Evolutionary conservation across 2,329 filamentous ascomycete genomes (phyloP), one percentile per base, ranked within the genome.

Genomic region (Macrophomina tecta): DNA sequence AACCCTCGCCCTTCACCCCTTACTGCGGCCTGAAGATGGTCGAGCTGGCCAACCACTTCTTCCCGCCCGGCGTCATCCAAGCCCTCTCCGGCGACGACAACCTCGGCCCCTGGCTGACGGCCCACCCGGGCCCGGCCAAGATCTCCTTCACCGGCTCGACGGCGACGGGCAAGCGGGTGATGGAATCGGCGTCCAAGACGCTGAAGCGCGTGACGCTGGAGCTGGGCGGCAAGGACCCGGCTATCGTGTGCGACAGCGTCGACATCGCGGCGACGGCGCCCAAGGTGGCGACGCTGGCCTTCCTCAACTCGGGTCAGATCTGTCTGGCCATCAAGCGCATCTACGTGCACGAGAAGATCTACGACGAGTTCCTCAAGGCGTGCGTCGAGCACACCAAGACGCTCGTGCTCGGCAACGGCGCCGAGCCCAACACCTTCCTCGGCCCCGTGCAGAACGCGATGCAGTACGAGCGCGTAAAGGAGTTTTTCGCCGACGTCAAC

Each of bases 381-480:
- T 69, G 84, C 42, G 78, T 82, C 6, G 78, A 80, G 52, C 80
- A 83, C 48, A 82, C 83, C 49, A 81, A 83, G 63, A 70, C 68
- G 3, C 68, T 82, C 34, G 78, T 79, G 60, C 71, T 80, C 53
- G 83, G 71, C 67, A 75, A 51, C 75, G 74, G 66, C 77, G 71
- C 69, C 28, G 75, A 83, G 65, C 80, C 76, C 61, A 79, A 79
- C 52, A 80, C 83, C 56, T 74, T 86, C 46, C 82, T 87, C 66
- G 85, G 87, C 0, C 89, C 89, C 0, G 77, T 91, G 3, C 87
- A 89, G 68, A 91, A 91, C 76, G 77, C 82, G 69, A 85, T 87
- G 83, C 89, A 91, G 75, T 91, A 83, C 72, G 85, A 89, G 60
- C 84, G 83, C 32, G 86, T 88, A 32, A 85, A 84, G 72, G 75